These are phyloP conservation scores for Venturia aucupariae DNA, from an alignment of 2,329 filamentous ascomycete species.

Conservation along the genomic window DNA sequence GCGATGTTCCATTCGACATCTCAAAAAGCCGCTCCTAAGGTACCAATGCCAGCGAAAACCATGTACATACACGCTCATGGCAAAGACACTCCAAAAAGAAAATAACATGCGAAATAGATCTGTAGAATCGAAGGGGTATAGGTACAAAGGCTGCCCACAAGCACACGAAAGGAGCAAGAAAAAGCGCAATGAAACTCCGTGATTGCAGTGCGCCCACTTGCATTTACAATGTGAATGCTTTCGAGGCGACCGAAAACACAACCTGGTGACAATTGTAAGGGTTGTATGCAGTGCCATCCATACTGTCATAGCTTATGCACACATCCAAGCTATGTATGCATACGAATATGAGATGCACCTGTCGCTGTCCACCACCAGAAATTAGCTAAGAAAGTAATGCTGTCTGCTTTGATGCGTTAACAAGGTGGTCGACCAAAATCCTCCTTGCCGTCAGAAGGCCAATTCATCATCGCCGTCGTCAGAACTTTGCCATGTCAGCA, in stretches of 20 bases:
- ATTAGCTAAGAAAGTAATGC: neutral
- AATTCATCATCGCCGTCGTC: neutral
- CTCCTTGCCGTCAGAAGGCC: neutral
- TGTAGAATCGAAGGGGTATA: constrained; percentile 9
- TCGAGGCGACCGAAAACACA: neutral
- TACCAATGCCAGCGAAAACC: neutral
- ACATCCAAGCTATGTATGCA: neutral
- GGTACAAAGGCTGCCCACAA: neutral
- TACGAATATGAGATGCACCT: neutral
- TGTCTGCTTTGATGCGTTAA: neutral
- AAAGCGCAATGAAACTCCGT: neutral
- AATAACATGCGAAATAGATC: neutral
- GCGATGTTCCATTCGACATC: neutral
- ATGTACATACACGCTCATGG: neutral
- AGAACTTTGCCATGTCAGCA: constrained; percentile 5
- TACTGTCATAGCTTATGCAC: neutral
- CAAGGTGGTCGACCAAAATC: neutral
- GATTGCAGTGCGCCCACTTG: neutral
- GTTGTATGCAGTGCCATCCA: neutral
- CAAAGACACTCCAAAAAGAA: neutral
- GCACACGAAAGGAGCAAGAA: neutral
- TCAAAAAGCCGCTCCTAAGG: neutral
- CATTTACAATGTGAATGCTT: neutral
- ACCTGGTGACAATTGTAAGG: neutral
- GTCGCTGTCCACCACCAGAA: neutral